Conservation (phyloP, 2,329 filamentous ascomycete species). For the Gnomoniopsis sp. region DNA sequence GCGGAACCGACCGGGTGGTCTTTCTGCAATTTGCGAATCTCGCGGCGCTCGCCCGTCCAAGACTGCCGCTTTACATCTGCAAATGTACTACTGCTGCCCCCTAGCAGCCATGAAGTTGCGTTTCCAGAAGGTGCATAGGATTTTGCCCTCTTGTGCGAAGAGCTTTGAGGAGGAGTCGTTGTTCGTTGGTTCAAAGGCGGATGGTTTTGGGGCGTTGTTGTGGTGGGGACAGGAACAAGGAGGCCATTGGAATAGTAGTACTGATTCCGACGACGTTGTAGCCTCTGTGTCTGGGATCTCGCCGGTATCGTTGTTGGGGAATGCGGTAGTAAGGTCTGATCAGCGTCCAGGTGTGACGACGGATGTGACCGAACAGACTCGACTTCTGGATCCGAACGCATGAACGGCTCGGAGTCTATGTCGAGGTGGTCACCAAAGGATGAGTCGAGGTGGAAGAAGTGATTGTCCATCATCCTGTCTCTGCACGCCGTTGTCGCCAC, state of each 20-base stretch:
- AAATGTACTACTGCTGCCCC: neutral
- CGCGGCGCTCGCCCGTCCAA: constrained; percentile 16
- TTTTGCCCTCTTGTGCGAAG: constrained; percentile 4
- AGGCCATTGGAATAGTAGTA: constrained; percentile 11
- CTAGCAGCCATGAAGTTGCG: constrained; percentile 11
- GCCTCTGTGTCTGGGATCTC: constrained; percentile 10
- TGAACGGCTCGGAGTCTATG: neutral
- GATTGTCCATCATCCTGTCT: constrained; percentile 3
- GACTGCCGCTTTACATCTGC: constrained; percentile 7
- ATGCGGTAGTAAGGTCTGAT: constrained; percentile 5
- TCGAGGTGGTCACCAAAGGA: constrained; percentile 2
- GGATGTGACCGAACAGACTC: constrained; percentile 15
- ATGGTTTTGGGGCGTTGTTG: neutral
- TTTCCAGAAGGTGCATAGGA: constrained; percentile 4
- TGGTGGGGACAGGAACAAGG: constrained; percentile 3
- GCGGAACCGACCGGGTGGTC: constrained; percentile 16
- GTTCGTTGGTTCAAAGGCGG: neutral
- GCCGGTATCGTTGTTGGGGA: neutral
- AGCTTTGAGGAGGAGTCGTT: neutral
- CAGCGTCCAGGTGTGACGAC: constrained; percentile 5
- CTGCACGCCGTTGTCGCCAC: neutral
- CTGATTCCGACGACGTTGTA: constrained; percentile 14
- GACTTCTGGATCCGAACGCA: constrained; percentile 7
- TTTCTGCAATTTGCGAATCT: constrained; percentile 16
- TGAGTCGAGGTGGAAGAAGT: constrained; percentile 6